Evolutionary conservation across 805 yeast genomes (phyloP), one percentile per base, ranked within the genome.

Genomic region (Clavispora vitiphila): DNA sequence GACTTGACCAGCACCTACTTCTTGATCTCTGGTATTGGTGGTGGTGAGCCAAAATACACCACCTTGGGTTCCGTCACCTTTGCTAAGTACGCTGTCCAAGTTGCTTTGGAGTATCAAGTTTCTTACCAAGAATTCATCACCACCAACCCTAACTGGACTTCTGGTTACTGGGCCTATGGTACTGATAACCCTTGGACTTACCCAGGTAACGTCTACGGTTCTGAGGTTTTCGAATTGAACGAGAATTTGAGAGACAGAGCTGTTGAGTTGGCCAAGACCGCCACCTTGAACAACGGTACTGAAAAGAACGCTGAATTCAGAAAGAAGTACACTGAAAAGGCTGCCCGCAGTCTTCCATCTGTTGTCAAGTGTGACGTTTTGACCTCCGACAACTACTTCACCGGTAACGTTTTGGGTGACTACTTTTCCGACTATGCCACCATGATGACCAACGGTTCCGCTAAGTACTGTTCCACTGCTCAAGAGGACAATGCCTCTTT

Each of bases 401-500:
- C 71, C 35, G 86, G 86, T 46, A 60, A 67, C 39, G 58, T 60
- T 12, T 67, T 80, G 51, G 74, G 71, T 44, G 72, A 76, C 52
- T 64, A 77, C 51, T 76, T 78, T 55, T 57, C 69, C 20, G 67
- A 68, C 57, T 74, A 64, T 54, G 69, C 82, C 26, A 46, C 50
- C 12, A 49, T 78, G 47, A 58, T 79, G 56, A 74, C 84, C 49
- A 80, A 81, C 53, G 80, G 80, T 41, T 69, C 80, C 29, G 83
- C 77, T 21, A 62, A 60, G 11, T 80, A 78, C 65, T 77, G 83
- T 58, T 56, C 80, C 34, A 73, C 83, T 35, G 83, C 81, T 41
- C 84, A 80, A 59, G 86, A 81, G 59, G 86, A 81, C 56, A 76
- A 78, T 55, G 86, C 86, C 14, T 66, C 81, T 12, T 70, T 80